Evolutionary conservation across 768 basidiomycete species (phyloP).

Genomic region (Suillus tomentosus): DNA sequence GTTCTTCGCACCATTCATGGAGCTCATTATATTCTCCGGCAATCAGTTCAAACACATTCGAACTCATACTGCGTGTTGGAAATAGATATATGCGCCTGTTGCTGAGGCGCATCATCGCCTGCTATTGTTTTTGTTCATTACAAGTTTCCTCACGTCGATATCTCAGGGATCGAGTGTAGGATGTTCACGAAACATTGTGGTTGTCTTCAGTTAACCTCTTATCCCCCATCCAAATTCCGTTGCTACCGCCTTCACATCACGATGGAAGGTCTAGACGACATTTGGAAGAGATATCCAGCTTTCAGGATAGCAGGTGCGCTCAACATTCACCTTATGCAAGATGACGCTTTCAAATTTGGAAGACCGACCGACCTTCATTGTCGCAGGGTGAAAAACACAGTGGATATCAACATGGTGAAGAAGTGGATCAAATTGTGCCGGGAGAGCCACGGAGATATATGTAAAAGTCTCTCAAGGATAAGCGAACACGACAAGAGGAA

Average conservation of each 20-base stretch:
- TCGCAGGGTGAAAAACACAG: slow-evolving; percentile 8
- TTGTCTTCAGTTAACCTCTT: background rate
- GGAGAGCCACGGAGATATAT: background rate
- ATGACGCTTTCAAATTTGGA: slow-evolving; percentile 12
- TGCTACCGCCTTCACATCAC: slow-evolving; percentile 10
- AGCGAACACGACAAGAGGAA: too few relatives aligned
- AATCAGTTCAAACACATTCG: too few relatives aligned
- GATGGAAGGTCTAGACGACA: background rate
- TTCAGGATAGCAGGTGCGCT: background rate
- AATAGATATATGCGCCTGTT: too few relatives aligned
- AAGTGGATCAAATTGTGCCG: slow-evolving; percentile 10
- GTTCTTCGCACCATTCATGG: too few relatives aligned
- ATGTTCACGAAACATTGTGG: background rate
- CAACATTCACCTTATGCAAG: slow-evolving; percentile 9
- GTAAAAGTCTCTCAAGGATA: too few relatives aligned
- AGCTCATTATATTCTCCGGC: too few relatives aligned
- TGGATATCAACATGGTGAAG: slow-evolving; percentile 8
- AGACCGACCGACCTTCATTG: slow-evolving; percentile 9
- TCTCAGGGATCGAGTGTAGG: slow-evolving; percentile 1
- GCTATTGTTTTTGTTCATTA: too few relatives aligned
- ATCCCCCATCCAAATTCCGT: background rate
- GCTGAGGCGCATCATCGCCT: too few relatives aligned
- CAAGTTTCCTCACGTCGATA: too few relatives aligned
- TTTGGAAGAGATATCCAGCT: background rate
- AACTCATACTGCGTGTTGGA: too few relatives aligned